Conservation (phyloP, 106 monocot genomes). For the Allium sativum region DNA sequence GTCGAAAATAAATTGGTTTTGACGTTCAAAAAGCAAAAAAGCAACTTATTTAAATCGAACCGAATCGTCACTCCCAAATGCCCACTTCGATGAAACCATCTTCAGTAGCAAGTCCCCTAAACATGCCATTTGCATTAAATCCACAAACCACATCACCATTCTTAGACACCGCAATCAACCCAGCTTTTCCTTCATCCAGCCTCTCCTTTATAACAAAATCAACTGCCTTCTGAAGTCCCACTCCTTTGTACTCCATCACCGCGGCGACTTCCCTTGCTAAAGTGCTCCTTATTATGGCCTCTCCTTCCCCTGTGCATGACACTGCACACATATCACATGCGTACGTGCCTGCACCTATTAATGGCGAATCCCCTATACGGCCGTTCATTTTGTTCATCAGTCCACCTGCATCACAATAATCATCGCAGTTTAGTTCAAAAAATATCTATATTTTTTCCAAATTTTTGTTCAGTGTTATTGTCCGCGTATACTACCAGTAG, state of each 20-base stretch:
- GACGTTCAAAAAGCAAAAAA: too few relatives aligned
- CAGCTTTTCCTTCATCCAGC: slow-evolving; percentile 75
- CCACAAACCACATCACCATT: slow-evolving; percentile 68
- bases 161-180: slow-evolving; percentile 66
- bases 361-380: slow-evolving; percentile 85
- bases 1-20: too few relatives aligned
- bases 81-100: slow-evolving; percentile 84
- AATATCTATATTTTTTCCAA: too few relatives aligned
- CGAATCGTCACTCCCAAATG: slow-evolving; percentile 56
- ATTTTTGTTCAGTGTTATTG: too few relatives aligned
- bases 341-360: slow-evolving; percentile 89
- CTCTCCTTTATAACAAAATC: slow-evolving; percentile 48
- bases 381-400: slow-evolving; percentile 91
- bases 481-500: slow-evolving; percentile 47
- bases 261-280: slow-evolving; percentile 87
- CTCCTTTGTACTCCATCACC: slow-evolving; percentile 88
- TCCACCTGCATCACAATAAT: slow-evolving; percentile 27
- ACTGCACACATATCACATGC: slow-evolving; percentile 68
- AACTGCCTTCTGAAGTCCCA: slow-evolving; percentile 67
- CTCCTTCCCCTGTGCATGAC: slow-evolving; percentile 94
- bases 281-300: slow-evolving; percentile 82
- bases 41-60: too few relatives aligned
- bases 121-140: slow-evolving; percentile 85
- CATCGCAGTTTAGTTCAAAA: too few relatives aligned
- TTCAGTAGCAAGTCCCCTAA: slow-evolving; percentile 63